These are phyloP conservation scores for Lophiostoma macrostomum DNA, from an alignment of 495 filamentous ascomycete species.

Conservation along the genomic window DNA sequence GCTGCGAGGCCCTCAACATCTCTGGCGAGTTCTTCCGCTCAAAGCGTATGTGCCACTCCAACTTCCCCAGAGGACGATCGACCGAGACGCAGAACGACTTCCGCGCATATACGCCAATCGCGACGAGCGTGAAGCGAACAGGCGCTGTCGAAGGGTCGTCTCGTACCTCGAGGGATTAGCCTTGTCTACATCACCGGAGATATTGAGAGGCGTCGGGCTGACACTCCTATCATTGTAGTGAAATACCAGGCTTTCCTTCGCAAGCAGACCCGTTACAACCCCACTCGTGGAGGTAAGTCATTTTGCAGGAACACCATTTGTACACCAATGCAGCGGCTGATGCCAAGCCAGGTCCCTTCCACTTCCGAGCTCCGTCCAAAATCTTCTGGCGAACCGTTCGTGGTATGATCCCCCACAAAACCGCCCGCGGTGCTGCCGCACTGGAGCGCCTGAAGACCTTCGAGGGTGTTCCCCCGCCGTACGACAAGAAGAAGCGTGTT, in stretches of 20 bases:
- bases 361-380: conserved; percentile 96
- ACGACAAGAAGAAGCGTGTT: conserved; percentile 99
- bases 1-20: conserved; percentile 99
- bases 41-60: conserved; percentile 76
- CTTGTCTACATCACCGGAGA: background rate
- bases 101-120: no score
- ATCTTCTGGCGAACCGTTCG: conserved; percentile 99
- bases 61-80: background rate
- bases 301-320: no score
- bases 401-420: conserved; percentile 99
- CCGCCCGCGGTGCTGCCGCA: conserved; percentile 90
- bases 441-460: conserved; percentile 98
- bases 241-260: conserved; percentile 99
- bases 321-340: no score
- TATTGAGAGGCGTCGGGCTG: conserved; percentile 36
- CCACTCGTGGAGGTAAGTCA: conserved; percentile 84
- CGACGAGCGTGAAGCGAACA: no score
- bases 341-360: conserved; percentile 77
- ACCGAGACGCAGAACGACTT: conserved; percentile 4
- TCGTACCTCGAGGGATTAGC: no score
- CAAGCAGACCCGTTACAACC: conserved; percentile 99
- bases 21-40: conserved; percentile 99
- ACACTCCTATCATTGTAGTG: conserved; percentile 58
- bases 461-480: conserved; percentile 97
- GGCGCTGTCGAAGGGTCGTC: no score